Conservation (phyloP, 169 alveolate species). For the Cryptosporidium viatorum region DNA sequence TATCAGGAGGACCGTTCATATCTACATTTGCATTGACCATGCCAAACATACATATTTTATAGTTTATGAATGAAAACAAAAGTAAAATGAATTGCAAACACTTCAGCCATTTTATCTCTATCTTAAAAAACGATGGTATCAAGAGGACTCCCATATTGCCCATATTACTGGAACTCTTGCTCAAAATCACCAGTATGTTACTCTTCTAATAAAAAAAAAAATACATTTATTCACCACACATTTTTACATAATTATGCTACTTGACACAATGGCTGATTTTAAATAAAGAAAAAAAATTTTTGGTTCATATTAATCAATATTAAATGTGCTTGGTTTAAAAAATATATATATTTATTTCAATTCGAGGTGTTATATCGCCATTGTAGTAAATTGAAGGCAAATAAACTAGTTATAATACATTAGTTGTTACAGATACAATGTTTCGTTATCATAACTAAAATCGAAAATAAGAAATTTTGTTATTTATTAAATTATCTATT, state of each 20-base stretch:
- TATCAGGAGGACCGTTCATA: slow-evolving; percentile 48
- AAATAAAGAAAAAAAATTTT: neutral
- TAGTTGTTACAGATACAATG: too few species aligned
- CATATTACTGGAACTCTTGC: neutral
- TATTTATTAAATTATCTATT: too few species aligned
- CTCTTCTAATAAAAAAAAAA: neutral
- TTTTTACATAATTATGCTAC: slow-evolving; percentile 26
- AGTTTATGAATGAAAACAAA: neutral
- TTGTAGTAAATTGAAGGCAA: neutral
- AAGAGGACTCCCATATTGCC: neutral
- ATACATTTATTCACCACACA: neutral
- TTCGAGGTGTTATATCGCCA: too few species aligned
- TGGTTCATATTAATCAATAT: neutral
- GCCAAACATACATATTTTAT: neutral
- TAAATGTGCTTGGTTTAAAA: neutral
- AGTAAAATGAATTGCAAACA: neutral
- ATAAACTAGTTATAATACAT: neutral
- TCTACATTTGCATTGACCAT: slow-evolving; percentile 2
- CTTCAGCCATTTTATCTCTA: neutral
- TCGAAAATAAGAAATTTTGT: neutral
- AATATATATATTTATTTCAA: too few species aligned
- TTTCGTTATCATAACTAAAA: neutral
- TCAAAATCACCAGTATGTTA: neutral
- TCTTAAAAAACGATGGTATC: neutral
- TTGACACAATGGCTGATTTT: neutral